Base-by-base conservation (phyloP, 2,329 filamentous ascomycete species). In the Harringtonia aguacate region DNA sequence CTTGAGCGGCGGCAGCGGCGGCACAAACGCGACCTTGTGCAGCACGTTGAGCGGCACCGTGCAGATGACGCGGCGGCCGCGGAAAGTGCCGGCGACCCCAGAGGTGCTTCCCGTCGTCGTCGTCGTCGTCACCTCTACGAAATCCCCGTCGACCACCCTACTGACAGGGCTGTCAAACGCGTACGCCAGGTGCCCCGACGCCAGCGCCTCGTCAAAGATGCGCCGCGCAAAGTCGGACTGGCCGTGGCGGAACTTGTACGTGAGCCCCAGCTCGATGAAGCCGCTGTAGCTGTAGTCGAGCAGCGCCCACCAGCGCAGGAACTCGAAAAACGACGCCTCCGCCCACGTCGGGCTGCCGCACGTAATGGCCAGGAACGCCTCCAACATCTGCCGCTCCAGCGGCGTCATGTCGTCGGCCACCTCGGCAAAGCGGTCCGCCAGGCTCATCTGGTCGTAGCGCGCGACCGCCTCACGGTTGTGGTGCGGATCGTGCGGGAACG, bases 261-360 rank as follows among this genome's bases (percentile, higher is more conserved):
- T 61, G 31, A 65, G 59, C 3, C 65, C 52, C n/a, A 58, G 56
- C 24, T 65, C 58, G 22, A 66, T 56, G 33, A 61, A 65, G 1
- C 60, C 62, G 15, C 56, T 52, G 42, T 63, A 68, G 6, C 56
- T 61, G 51, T 67, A 68, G 24, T 59, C 66, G 43, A 58, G 58
- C 2, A 67, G 53, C 9, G 62, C 68, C 67, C 61, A 71, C 68
- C 67, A 70, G 45, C 68, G 67, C 17, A 73, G 52, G 28, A 71
- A 63, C 43, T 73, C 68, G 39, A 65, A 64, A 46, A 72, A 68
- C 20, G 62, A 65, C 0, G 61, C 65, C 0, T 63, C 67, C 10
- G 64, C 59, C 1, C 68, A 59, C 0, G 62, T 67, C 0, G 56
- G 63, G 6, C 67, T 65, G 40, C 66, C 67, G 47, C 61, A 64